These are phyloP conservation scores for Gossypium lobatum DNA, from an alignment of 441 rosid genomes.

Conservation along the genomic window DNA sequence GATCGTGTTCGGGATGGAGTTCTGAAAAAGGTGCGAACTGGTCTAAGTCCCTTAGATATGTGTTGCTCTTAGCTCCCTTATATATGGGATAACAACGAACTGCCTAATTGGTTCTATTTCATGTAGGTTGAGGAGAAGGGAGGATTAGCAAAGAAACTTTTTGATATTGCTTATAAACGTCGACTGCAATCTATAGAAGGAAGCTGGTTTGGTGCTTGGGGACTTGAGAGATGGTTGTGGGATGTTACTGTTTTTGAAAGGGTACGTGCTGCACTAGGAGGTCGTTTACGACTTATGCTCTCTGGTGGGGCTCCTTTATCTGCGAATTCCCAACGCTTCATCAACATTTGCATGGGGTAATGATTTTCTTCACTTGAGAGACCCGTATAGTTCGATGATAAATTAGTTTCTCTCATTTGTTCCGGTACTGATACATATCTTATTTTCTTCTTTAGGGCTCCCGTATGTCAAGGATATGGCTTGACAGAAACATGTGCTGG, in stretches of 20 bases:
- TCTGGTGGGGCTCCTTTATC: slow-evolving; percentile 97
- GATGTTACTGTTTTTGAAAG: slow-evolving; percentile 57
- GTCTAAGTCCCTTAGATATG: neutral
- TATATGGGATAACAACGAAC: neutral
- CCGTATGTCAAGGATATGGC: slow-evolving; percentile 89
- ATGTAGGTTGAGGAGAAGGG: slow-evolving; percentile 78
- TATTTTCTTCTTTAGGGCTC: slow-evolving; percentile 45
- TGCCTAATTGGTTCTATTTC: slow-evolving; percentile 10
- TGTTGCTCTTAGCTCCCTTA: neutral
- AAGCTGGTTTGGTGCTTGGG: slow-evolving; percentile 97
- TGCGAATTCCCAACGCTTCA: slow-evolving; percentile 76
- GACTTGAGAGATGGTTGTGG: slow-evolving; percentile 72
- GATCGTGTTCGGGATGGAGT: slow-evolving; percentile 90
- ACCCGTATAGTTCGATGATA: neutral
- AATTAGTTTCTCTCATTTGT: neutral
- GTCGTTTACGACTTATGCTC: slow-evolving; percentile 61
- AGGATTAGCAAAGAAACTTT: slow-evolving; percentile 60
- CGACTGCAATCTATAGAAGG: slow-evolving; percentile 74
- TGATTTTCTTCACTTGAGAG: slow-evolving; percentile 16
- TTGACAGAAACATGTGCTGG: slow-evolving; percentile 96
- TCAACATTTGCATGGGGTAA: slow-evolving; percentile 95
- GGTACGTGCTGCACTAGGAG: slow-evolving; percentile 74
- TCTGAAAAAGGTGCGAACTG: slow-evolving; percentile 53
- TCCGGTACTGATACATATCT: neutral
- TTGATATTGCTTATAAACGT: slow-evolving; percentile 65